Evolutionary conservation across 2,329 filamentous ascomycete species (phyloP).

Genomic region (Cephalotrichum gorgonifer): DNA sequence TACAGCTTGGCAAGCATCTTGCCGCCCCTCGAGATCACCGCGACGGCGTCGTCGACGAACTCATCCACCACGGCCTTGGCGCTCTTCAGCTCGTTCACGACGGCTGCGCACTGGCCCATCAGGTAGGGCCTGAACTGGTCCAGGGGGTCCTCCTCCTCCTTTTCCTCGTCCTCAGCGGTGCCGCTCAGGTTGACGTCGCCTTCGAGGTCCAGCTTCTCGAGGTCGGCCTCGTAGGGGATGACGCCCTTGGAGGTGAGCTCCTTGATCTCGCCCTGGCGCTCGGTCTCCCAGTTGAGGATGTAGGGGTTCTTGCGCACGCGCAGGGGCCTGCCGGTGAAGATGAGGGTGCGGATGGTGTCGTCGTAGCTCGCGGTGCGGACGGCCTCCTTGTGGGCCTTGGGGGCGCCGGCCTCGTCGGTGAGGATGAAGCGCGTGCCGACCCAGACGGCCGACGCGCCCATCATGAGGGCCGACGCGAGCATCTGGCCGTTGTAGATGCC

Average conservation of each 20-base stretch:
- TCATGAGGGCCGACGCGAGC: constrained; percentile 81
- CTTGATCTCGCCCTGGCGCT: constrained; percentile 84
- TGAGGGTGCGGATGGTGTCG: constrained; percentile 93
- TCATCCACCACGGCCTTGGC: constrained; percentile 93
- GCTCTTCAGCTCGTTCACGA: constrained; percentile 84
- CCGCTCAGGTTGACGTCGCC: constrained; percentile 56
- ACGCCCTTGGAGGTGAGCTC: constrained; percentile 79
- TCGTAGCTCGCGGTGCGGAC: constrained; percentile 86
- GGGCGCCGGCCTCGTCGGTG: constrained; percentile 86
- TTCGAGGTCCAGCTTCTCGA: constrained; percentile 57
- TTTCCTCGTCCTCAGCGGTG: constrained; percentile 55
- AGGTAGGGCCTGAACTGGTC: constrained; percentile 85
- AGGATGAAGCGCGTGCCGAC: constrained; percentile 94
- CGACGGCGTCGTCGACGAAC: constrained; percentile 74
- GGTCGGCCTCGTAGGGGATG: constrained; percentile 88
- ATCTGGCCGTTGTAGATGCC: constrained; percentile 90
- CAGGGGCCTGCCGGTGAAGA: constrained; percentile 94
- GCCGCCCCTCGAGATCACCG: constrained; percentile 57
- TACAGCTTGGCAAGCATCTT: constrained; percentile 64
- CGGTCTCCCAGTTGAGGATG: constrained; percentile 92
- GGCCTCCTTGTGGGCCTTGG: constrained; percentile 88
- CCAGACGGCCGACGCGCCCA: constrained; percentile 90
- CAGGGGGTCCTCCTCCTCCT: constrained; percentile 63
- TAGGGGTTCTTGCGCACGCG: constrained; percentile 91
- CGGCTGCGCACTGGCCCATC: constrained; percentile 95